These are phyloP conservation scores for Xerocomus spinulosus DNA, from an alignment of 768 basidiomycete genomes.

Conservation along the genomic window DNA sequence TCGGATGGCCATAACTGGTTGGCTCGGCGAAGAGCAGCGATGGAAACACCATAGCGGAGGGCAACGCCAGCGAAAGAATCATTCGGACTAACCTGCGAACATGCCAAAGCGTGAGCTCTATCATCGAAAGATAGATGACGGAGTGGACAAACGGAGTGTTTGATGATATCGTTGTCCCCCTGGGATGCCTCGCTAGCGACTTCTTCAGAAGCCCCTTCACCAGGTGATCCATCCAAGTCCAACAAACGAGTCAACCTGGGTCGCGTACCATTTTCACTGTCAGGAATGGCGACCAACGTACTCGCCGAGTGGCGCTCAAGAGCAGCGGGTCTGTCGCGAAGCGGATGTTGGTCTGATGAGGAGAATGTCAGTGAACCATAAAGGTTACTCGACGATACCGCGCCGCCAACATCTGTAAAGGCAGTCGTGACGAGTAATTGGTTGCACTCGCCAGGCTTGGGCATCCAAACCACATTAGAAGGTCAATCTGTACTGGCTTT, in stretches of 20 bases:
- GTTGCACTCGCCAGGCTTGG: conserved; percentile 19
- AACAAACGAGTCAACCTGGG: conserved; percentile 6
- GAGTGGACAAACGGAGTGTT: conserved; percentile 18
- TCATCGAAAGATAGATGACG: neutral
- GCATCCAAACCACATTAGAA: conserved; percentile 28
- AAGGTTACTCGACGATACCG: neutral
- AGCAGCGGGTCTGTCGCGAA: conserved; percentile 12
- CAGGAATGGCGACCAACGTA: neutral
- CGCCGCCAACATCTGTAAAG: conserved; percentile 7
- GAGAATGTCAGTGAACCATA: neutral
- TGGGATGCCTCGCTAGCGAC: neutral
- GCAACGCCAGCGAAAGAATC: conserved; percentile 88
- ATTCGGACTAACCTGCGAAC: conserved; percentile 53
- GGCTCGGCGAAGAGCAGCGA: conserved; percentile 76
- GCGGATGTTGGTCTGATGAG: conserved; percentile 13
- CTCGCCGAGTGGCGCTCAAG: neutral
- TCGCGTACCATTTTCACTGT: conserved; percentile 1
- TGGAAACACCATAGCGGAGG: conserved; percentile 80
- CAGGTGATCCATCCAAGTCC: neutral
- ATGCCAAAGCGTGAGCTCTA: neutral
- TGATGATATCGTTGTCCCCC: neutral
- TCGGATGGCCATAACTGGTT: conserved; percentile 96
- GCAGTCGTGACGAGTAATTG: conserved; percentile 20
- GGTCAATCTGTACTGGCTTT: neutral
- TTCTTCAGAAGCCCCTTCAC: neutral